Base-by-base conservation (phyloP, 805 yeast genomes). In the Pichia kluyveri region DNA sequence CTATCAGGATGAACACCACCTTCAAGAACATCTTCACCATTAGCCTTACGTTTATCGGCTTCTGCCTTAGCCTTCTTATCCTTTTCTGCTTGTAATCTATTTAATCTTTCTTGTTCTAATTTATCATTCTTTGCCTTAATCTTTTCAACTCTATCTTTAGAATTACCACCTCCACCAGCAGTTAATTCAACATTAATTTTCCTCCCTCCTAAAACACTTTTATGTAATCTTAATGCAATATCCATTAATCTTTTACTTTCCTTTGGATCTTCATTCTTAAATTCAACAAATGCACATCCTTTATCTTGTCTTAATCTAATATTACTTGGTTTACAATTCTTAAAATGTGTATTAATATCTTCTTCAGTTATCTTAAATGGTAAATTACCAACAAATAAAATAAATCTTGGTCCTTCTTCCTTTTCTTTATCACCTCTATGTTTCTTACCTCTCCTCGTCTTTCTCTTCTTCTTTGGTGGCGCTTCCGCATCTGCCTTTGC, bases 81-180 rank as follows among this genome's bases (percentile, higher is more conserved):
- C 57, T 48, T 52, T 23, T 75, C 72, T 56, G 75, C 73, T 47
- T 63, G 56, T 41, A 80, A 72, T 58, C 82, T 76, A 38, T 72
- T 76, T 50, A 69, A 75, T 56, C 95, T 75, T 60, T 90, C 96
- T 28, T 73, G 82, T 41, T 75, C 75, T 56, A 90, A 68, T 58
- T 82, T 82, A 41, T 77, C 83, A 63, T 91, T 91, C 72, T 91
- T 91, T 43, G 75, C 77, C 59, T 79, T 78, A 56, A 93, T 73
- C 66, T 93, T 93, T 47, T 77, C 74, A 42, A 78, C 57, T 59
- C 95, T 70, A 40, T 69, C 73, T 50, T 75, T 69, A 10, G 95
- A 81, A 63, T 91, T 91, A 48, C 97, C 97, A 43, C 99, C 99
- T 40, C 99, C 99, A 48, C 99, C 99, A 44, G 88, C 99, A 2